Conservation (phyloP, 2,329 filamentous ascomycete genomes). For the Cercospora zeina region DNA sequence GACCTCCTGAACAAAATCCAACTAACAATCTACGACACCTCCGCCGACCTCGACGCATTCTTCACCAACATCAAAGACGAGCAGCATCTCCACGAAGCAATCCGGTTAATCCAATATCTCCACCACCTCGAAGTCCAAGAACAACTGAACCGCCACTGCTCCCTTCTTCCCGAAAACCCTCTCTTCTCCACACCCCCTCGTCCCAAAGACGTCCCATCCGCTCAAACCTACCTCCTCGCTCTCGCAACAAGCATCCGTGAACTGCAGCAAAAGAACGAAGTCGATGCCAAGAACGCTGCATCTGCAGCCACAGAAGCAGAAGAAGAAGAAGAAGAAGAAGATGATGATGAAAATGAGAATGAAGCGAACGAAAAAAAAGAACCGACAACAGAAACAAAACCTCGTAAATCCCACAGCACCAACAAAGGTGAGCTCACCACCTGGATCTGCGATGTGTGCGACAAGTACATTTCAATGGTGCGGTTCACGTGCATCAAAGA, state of each 20-base stretch:
- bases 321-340: too few relatives aligned
- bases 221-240: not conserved
- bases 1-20: not conserved
- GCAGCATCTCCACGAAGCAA: not conserved
- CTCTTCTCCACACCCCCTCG: not conserved
- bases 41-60: slow-evolving; percentile 1
- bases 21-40: not conserved
- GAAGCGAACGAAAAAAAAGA: too few relatives aligned
- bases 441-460: not conserved
- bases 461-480: not conserved
- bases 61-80: not conserved
- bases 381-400: too few relatives aligned
- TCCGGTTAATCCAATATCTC: not conserved
- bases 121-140: not conserved
- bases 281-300: not conserved
- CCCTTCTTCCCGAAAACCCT: not conserved
- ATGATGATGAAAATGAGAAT: too few relatives aligned
- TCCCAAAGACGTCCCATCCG: not conserved
- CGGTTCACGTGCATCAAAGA: not conserved
- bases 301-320: too few relatives aligned
- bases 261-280: not conserved
- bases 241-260: not conserved
- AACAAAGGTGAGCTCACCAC: too few relatives aligned
- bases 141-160: not conserved
- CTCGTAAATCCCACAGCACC: too few relatives aligned